Evolutionary conservation across 1,284 basidiomycete genomes (phyloP), one percentile per base, ranked within the genome.

Genomic region (Ustilago tritici): DNA sequence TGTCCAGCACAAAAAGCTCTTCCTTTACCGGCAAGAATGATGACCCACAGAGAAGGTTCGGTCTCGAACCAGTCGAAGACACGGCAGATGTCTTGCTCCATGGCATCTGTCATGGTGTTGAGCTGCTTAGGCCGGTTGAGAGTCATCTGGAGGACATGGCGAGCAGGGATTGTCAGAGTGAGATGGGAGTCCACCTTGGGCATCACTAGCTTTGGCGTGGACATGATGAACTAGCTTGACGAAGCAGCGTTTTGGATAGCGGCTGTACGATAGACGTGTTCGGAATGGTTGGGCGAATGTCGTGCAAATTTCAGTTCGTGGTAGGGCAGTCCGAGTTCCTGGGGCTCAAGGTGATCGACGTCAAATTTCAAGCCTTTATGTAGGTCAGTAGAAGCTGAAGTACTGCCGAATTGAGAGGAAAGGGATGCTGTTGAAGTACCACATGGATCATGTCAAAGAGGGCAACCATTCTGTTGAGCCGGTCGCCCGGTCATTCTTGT

Each of bases 61-160:
- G 89, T 86, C 78, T 94, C 92, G 79, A 93, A 93, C 92, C 93
- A 95, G 70, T 91, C 89, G 47, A 95, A 87, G 1, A 92, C 84
- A 2, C 75, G 81, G 59, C 88, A 87, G 40, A 94, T 84, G 83
- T 92, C 92, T 0, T 85, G 79, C 34, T 88, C 85, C 88, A 94
- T 77, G 43, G 67, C 81, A 32, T 76, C 78, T 1, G 80, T 90
- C 88, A 95, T 90, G 0, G 93, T 91, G 80, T 95, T 94, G 79
- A 93, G 89, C 23, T 89, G 86, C 64, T 89, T 88, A 0, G 93
- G 93, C 9, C 93, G 89, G 86, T 94, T 94, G 79, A 95, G 87
- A 2, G 90, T 91, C 62, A 95, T 85, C 41, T 92, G 89, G 28
- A 94, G 87, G 11, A 93, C 89, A 56, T 78, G 76, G 1, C 41